Base-by-base conservation (phyloP, 2,329 filamentous ascomycete genomes). In the Penicillium sp. region DNA sequence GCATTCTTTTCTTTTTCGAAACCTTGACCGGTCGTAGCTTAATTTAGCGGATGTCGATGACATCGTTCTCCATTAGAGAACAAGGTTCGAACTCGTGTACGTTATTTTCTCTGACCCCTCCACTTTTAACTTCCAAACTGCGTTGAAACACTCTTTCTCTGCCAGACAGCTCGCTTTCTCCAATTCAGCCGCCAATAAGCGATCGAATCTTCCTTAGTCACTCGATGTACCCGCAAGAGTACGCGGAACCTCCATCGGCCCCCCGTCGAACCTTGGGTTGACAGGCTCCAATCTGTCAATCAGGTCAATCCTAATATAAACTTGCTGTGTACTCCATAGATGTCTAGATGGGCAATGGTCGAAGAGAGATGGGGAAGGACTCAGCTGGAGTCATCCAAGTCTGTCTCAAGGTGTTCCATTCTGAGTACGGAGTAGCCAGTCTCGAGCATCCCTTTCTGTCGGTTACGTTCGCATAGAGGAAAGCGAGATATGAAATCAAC, bases 181-280 rank as follows among this genome's bases (percentile, higher is more conserved):
- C 42, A 45, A 43, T 43, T 16, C 24, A 43, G n/a, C 24, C 23
- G 33, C 46, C 46, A 45, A 51, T 45, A 7, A 28, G 39, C 24
- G 28, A 28, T 19, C 48, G 18, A n/a, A n/a, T n/a, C n/a, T 26
- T 21, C 16, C 43, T 40, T 39, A 49, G 46, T 40, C 46, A 48
- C 24, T 21, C 42, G n/a, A 13, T 34, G 43, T 45, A 45, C 45
- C 45, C 45, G 45, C 33, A 36, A 26, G 31, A 26, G 29, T 45
- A 48, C 45, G 47, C 36, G 37, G 47, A 39, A 33, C 39, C 39
- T 14, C 39, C 39, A 43, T 43, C 39, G 19, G 37, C 24, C 34
- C 47, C 39, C 29, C 33, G n/a, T 45, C 39, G 51, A 53, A 48
- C 62, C 60, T 57, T 63, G 61, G 61, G 26, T 52, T 40, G 51